Conservation (phyloP, 1,284 basidiomycete genomes). For the Lignosus rhinocerotis region DNA sequence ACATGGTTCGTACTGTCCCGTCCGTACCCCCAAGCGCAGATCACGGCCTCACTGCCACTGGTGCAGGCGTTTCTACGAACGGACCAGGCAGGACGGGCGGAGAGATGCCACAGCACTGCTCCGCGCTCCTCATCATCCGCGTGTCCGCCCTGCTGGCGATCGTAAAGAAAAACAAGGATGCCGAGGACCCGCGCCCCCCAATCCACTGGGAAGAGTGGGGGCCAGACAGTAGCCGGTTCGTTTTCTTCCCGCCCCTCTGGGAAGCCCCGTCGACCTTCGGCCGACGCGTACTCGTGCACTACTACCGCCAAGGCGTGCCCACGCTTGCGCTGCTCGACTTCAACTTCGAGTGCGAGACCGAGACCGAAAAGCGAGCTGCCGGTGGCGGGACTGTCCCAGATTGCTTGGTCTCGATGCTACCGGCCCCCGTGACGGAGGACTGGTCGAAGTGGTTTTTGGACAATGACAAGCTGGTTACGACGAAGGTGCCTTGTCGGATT, state of each 20-base stretch:
- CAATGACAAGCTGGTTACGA: not conserved
- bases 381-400: not conserved
- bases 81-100: no score
- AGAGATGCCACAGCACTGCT: not conserved
- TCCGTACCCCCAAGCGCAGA: not conserved
- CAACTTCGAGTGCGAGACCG: not conserved
- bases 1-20: conserved; percentile 1
- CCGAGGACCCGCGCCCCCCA: not conserved
- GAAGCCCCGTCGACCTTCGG: conserved; percentile 7
- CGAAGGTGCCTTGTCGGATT: not conserved
- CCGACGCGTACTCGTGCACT: conserved; percentile 1
- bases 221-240: not conserved
- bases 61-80: no score
- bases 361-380: no score
- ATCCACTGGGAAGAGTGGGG: conserved; percentile 3
- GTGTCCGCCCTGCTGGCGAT: not conserved
- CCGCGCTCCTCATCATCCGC: conserved; percentile 4
- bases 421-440: not conserved
- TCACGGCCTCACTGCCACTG: no score
- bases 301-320: not conserved
- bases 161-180: not conserved
- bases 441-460: not conserved
- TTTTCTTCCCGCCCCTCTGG: not conserved
- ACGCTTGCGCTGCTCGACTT: conserved; percentile 4
- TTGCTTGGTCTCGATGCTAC: not conserved